phyloP scores from a whole-genome alignment of 2,329 filamentous ascomycete species.

The Cladophialophora yegresii region DNA sequence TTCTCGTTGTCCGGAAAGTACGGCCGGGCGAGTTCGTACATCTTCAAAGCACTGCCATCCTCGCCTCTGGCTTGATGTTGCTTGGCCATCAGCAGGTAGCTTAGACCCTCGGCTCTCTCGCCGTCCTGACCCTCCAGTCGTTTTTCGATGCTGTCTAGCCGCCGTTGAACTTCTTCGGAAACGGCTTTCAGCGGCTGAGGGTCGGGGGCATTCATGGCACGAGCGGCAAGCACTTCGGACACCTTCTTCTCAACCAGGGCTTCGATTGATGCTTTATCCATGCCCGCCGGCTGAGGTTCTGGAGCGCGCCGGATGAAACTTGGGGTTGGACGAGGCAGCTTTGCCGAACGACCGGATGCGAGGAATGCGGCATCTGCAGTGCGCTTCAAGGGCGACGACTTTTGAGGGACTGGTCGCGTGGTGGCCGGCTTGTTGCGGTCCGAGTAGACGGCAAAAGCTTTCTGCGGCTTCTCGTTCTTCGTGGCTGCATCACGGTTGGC shows the following conservation, averaged over 20 bases:
- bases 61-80: conserved; percentile 86
- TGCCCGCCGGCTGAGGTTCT: conserved; percentile 38
- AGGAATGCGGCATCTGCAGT: conserved; percentile 40
- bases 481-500: conserved; percentile 54
- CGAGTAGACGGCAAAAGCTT: conserved; percentile 83
- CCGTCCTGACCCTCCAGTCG: conserved; percentile 80
- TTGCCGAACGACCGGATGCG: conserved; percentile 50
- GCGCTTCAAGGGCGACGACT: conserved; percentile 46
- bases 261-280: conserved; percentile 72
- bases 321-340: conserved; percentile 42
- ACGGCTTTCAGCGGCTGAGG: conserved; percentile 54
- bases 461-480: conserved; percentile 69
- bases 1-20: conserved; percentile 86
- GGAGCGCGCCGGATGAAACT: conserved; percentile 33
- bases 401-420: conserved; percentile 40
- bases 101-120: conserved; percentile 75
- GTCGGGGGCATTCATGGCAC: conserved; percentile 36
- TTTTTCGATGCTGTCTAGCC: conserved; percentile 80
- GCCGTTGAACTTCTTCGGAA: conserved; percentile 74
- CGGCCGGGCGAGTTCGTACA: conserved; percentile 81
- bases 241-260: conserved; percentile 91
- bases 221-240: conserved; percentile 79
- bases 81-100: conserved; percentile 84
- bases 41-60: conserved; percentile 72
- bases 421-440: conserved; percentile 62